A percentile compares a stretch with the other conserved stretches of the same genome.
These are phyloP conservation scores for Euphorbia pulcherrima DNA, from an alignment of 345 rosid genomes.

Conservation along the genomic window DNA sequence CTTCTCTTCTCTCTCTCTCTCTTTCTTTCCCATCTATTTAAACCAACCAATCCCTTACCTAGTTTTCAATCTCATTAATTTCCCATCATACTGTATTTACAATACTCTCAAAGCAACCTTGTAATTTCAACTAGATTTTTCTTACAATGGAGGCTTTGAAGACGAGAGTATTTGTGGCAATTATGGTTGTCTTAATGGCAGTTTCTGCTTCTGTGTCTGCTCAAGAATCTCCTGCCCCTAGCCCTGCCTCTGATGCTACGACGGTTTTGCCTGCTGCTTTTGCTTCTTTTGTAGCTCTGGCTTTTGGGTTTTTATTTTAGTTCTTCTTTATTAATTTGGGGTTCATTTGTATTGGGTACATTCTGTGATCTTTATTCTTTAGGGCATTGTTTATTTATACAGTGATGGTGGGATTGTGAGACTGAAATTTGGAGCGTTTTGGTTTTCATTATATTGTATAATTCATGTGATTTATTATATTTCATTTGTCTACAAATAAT, in stretches of 20 bases:
- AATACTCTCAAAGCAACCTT: background rate
- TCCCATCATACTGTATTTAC: too few relatives aligned
- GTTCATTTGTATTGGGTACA: too few relatives aligned
- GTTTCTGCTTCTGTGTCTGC: slow-evolving; percentile 17
- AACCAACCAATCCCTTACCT: background rate
- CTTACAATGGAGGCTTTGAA: slow-evolving; percentile 26
- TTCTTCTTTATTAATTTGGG: background rate
- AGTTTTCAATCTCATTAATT: too few relatives aligned
- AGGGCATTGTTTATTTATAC: slow-evolving; percentile 12
- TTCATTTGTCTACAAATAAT: slow-evolving; percentile 6
- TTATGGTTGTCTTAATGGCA: slow-evolving; percentile 18
- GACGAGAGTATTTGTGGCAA: slow-evolving; percentile 25
- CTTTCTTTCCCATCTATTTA: background rate
- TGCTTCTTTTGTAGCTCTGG: slow-evolving; percentile 31
- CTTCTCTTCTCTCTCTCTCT: background rate
- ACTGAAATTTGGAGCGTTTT: background rate
- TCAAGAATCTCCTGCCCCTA: slow-evolving; percentile 26
- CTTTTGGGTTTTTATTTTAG: slow-evolving; percentile 22
- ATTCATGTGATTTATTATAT: background rate
- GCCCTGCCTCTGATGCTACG: slow-evolving; percentile 26
- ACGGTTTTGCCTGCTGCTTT: slow-evolving; percentile 19
- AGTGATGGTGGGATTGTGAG: too few relatives aligned
- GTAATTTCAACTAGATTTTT: too few relatives aligned
- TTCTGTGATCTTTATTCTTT: background rate
- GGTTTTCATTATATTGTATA: background rate